Evolutionary conservation across 768 basidiomycete genomes (phyloP).

Genomic region (Russula griseocarnosa): DNA sequence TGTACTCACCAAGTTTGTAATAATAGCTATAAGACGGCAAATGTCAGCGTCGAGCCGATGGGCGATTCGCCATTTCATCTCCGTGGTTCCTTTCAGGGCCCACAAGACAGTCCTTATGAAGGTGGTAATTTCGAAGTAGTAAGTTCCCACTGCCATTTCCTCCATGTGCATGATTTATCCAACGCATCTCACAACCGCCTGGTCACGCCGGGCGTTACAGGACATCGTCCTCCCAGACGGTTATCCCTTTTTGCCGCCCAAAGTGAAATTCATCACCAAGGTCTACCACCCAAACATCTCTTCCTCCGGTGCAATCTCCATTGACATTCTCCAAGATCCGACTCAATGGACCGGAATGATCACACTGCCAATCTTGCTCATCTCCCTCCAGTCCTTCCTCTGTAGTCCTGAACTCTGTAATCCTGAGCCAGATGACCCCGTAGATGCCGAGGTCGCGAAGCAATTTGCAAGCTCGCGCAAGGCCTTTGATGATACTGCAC

Average conservation of each 20-base stretch:
- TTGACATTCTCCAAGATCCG: slow-evolving; percentile 80
- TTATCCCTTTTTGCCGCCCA: slow-evolving; percentile 87
- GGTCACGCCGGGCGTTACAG: slow-evolving; percentile 40
- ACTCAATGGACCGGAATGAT: slow-evolving; percentile 91
- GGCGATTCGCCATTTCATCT: slow-evolving; percentile 89
- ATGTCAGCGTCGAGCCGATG: slow-evolving; percentile 77
- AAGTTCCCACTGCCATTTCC: slow-evolving; percentile 35
- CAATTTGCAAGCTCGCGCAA: slow-evolving; percentile 85
- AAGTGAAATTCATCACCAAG: slow-evolving; percentile 98
- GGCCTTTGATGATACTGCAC: slow-evolving; percentile 88
- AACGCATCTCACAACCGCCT: background rate
- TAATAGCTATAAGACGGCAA: slow-evolving; percentile 78
- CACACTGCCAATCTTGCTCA: slow-evolving; percentile 90
- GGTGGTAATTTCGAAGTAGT: slow-evolving; percentile 91
- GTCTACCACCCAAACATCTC: slow-evolving; percentile 96
- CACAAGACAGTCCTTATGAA: slow-evolving; percentile 87
- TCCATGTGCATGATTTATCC: background rate
- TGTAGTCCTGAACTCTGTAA: slow-evolving; percentile 85
- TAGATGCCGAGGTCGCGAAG: slow-evolving; percentile 96
- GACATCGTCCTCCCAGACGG: slow-evolving; percentile 90
- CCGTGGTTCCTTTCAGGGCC: slow-evolving; percentile 86
- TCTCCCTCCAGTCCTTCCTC: slow-evolving; percentile 88
- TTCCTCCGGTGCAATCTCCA: slow-evolving; percentile 90
- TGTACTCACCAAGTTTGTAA: slow-evolving; percentile 67
- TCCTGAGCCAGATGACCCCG: slow-evolving; percentile 92